Evolutionary conservation across 306 rosid species (phyloP), one percentile per base, ranked within the genome.

Genomic region (Herpetospermum pedunculosum): DNA sequence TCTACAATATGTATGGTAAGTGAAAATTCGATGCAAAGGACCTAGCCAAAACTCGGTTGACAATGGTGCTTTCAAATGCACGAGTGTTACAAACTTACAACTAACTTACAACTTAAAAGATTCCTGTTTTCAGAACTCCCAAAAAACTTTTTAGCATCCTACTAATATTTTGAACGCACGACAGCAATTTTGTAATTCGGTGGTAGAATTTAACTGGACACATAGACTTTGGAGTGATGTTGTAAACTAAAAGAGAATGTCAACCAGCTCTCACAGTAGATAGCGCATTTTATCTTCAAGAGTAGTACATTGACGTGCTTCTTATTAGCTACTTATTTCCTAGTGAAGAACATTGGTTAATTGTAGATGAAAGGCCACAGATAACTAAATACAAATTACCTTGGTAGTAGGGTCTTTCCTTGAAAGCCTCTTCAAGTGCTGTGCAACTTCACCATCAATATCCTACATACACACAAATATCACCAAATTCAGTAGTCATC

Each of bases 371-470:
- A 35, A 62, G 16, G 10, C 47, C 37, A 35, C 71, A 35, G 30
- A 21, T 35, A 35, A 34, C 16, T 21, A 40, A 12, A 19, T 4
- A 25, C 0, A 67, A 82, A 79, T 73, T 79, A 93, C 98, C 97
- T 91, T 93, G 63, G 98, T 91, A 37, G 81, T 87, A 34, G 97
- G 89, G 77, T 93, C 98, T 85, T 93, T 93, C 86, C 98, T 84
- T 10, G 91, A 88, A 77, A 93, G 88, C 83, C 98, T 91, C 89
- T 93, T 93, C 82, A 93, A 85, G 78, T 93, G 96, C 76, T 88
- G 87, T 6, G 88, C 91, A 77, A 91, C 72, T 83, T 93, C 98
- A 73, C 97, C 75, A 80, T 93, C 98, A 59, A 89, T 77, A 63
- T 93, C 98, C 98, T 93, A 82, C 25, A 62, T 74, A 10, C 58